Percentiles rank a stretch among this genome's conserved stretches.
Evolutionary conservation across 75 land plant genomes (phyloP).

Genomic region (Cupressus sempervirens): DNA sequence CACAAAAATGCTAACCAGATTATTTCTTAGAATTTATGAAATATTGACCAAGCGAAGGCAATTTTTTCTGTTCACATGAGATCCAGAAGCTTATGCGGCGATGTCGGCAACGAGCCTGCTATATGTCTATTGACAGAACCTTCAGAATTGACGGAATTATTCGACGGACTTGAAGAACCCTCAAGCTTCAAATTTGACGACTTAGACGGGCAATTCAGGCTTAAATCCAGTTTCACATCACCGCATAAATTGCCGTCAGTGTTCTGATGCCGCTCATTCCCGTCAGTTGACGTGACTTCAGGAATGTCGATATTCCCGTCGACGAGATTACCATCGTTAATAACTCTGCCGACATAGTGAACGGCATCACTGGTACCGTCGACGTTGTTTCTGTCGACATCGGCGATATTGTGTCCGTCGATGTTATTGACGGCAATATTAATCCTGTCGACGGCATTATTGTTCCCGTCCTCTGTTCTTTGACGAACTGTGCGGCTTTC

Average conservation of each 20-base stretch:
- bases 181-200: conserved; percentile 5
- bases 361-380: neutral
- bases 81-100: neutral
- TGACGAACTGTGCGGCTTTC: conserved; percentile 7
- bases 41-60: neutral
- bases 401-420: neutral
- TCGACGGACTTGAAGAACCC: conserved; percentile 6
- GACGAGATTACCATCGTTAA: neutral
- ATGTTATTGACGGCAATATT: neutral
- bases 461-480: neutral
- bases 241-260: neutral
- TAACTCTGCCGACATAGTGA: neutral
- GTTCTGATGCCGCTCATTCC: neutral
- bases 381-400: too few relatives aligned
- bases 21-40: neutral
- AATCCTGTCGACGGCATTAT: too few relatives aligned
- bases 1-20: neutral
- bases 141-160: conserved; percentile 3
- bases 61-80: neutral
- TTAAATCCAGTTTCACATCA: conserved; percentile 6
- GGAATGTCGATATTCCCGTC: neutral
- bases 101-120: neutral
- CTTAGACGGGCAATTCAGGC: conserved; percentile 4
- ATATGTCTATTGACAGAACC: neutral
- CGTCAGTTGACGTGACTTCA: neutral